Evolutionary conservation across 1,284 basidiomycete species (phyloP), one percentile per base, ranked within the genome.

Genomic region (Tilletia walkeri): DNA sequence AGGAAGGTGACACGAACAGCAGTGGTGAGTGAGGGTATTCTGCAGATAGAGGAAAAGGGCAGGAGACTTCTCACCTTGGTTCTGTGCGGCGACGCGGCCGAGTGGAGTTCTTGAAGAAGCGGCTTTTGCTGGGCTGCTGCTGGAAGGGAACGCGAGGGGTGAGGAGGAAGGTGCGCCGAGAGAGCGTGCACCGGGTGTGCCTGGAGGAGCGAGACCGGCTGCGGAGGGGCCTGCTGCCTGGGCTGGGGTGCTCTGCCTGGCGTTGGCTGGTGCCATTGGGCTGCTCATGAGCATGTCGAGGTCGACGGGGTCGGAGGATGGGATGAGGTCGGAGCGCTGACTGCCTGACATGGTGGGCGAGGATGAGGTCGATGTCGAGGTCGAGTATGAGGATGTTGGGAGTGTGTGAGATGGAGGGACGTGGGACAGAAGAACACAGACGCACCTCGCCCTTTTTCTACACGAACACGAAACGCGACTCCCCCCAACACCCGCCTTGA

Each of bases 231-330:
- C 18, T 30, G 1, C 24, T 30, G 1, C 24, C 24, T 30, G 24
- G 2, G 24, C 24, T 39, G 16, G 38, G 9, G 30, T n/a, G 7
- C 36, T 34, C 59, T 63, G 38, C 36, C 36, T 24, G 59, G 12
- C 59, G 9, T 63, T 39, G 59, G 34, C 18, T 34, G 34, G 36
- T 38, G 59, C 59, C 4, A 1, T 7, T 18, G 59, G 59, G 34
- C 59, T 63, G 59, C 59, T 63, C 59, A 63, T 63, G 59, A 39
- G 30, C 59, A 63, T 63, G 50, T 53, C 50, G 50, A 24, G 18
- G 36, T 63, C 59, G 34, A 63, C 59, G 18, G 30, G 34, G 59
- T 63, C 59, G 9, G 59, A 63, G 59, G 59, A 34, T 9, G 59
- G 59, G 18, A 63, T 63, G 34, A 63, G 36, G 59, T 63, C 59